Percentiles rank a stretch among this genome's conserved stretches.
Conservation (phyloP, 495 filamentous ascomycete species). For the Penicillium flavigenum region DNA sequence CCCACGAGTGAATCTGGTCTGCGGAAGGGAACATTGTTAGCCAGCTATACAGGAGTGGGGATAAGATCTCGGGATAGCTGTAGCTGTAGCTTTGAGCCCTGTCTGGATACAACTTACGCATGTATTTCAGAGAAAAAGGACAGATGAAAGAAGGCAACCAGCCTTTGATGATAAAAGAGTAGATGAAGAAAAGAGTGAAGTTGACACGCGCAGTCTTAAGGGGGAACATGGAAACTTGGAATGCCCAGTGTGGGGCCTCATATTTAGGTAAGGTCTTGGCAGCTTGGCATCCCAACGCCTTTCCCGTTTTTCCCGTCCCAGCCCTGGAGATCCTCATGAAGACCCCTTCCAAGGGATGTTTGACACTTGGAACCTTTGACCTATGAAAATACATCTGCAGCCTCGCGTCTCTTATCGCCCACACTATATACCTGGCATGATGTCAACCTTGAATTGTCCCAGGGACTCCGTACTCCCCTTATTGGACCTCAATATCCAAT, state of each 20-base stretch:
- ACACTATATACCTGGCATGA: slow-evolving; percentile 8
- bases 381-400: neutral
- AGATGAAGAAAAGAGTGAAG: neutral
- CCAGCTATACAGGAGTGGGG: slow-evolving; percentile 5
- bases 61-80: neutral
- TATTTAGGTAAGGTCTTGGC: slow-evolving; percentile 11
- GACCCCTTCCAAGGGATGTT: slow-evolving; percentile 6
- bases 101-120: slow-evolving; percentile 35
- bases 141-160: slow-evolving; percentile 11
- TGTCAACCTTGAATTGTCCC: slow-evolving; percentile 4
- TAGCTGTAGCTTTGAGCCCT: neutral
- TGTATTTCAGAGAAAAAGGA: slow-evolving; percentile 40
- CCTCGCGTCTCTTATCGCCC: neutral
- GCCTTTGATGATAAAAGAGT: slow-evolving; percentile 6
- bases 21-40: slow-evolving; percentile 16
- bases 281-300: slow-evolving; percentile 12
- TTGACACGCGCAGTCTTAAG: neutral
- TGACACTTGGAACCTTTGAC: neutral
- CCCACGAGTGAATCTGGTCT: slow-evolving; percentile 51
- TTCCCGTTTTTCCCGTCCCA: neutral
- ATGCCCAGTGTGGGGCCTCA: neutral
- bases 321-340: neutral
- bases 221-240: slow-evolving; percentile 1
- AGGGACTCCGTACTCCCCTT: neutral
- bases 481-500: neutral